Evolutionary conservation across 1,284 basidiomycete species (phyloP), one percentile per base, ranked within the genome.

Genomic region (Ustilago curta): DNA sequence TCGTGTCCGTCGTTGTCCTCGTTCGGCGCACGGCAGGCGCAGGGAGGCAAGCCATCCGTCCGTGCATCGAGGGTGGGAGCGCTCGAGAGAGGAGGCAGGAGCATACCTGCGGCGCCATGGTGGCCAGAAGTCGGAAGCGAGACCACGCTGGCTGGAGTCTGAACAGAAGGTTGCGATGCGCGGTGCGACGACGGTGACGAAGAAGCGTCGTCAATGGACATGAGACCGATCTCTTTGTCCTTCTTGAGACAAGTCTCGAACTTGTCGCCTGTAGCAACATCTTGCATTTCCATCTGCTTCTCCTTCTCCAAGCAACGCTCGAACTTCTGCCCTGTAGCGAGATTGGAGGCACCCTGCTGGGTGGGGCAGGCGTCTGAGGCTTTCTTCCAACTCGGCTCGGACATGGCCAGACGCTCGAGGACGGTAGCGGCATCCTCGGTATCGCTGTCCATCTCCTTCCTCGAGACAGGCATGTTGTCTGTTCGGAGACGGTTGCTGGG

Each of bases 391-490:
- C 59, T 43, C 7, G 49, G 14, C 9, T 60, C 21, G 32, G 61
- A 70, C 78, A 82, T 83, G 23, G 80, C 81, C 4, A 84, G 70
- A 9, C 77, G 77, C 49, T 84, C 82, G 37, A 84, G 76, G 1
- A 83, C 82, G 25, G 65, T 56, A 16, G 81, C 82, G 14, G 82
- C 82, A 49, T 83, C 80, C 45, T 84, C 82, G 14, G 82, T 82
- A 45, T 84, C 82, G 45, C 67, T 69, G 55, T 83, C 82, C 48
- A 80, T 40, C 44, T 78, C 78, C 27, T 63, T 63, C 14, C 77
- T 53, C 14, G 77, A 69, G 1, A 63, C 40, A 9, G 70, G 66
- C 56, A 73, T 74, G 45, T 59, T 19, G 50, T 55, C 53, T 4
- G 65, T 68, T 44, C 65, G 57, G 37, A 73, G 61, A 42, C 57